Evolutionary conservation across 371 early-diverging fungal species (phyloP), one percentile per base, ranked within the genome.

Genomic region (Mortierella sp.): DNA sequence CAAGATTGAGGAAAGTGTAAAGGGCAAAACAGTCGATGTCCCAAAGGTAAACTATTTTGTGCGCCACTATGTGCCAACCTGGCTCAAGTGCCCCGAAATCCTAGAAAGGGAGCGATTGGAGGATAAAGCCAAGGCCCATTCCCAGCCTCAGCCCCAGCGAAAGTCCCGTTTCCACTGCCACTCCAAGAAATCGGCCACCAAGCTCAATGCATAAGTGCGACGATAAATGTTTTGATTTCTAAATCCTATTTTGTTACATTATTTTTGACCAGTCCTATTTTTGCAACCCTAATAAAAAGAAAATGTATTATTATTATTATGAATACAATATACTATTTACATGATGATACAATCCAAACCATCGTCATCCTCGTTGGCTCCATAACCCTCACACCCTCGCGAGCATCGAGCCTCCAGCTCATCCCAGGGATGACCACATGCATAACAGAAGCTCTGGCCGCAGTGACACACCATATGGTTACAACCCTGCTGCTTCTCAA

Each of bases 381-480:
- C 78, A 56, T 69, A 66, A 26, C 53, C 61, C 58, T 72, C 75
- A 66, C 80, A 79, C 31, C 74, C 66, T 13, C 45, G 64, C 1
- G 80, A 80, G 22, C 80, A 80, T 19, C 80, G 64, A 10, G 80
- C 80, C 22, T 80, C 75, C 60, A 80, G 31, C 32, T 80, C 80
- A 45, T 74, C 56, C 80, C 80, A 80, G 7, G 80, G 54, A 26
- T 70, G 55, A 9, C 80, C 80, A 28, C 80, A 80, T 0, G 70
- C 69, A 58, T 74, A 80, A 19, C 80, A 80, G 51, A 80, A 74
- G 58, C 75, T 80, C 22, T 80, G 80, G 8, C 80, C 80, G 32
- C 80, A 80, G 23, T 80, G 80, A 37, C 80, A 80, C 15, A 80
- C 66, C 74, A 80, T 74, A 56, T 80, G 80, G 40, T 74, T 70